Evolutionary conservation across 768 basidiomycete species (phyloP), one percentile per base, ranked within the genome.

Genomic region (Boletus subcaerulescens): DNA sequence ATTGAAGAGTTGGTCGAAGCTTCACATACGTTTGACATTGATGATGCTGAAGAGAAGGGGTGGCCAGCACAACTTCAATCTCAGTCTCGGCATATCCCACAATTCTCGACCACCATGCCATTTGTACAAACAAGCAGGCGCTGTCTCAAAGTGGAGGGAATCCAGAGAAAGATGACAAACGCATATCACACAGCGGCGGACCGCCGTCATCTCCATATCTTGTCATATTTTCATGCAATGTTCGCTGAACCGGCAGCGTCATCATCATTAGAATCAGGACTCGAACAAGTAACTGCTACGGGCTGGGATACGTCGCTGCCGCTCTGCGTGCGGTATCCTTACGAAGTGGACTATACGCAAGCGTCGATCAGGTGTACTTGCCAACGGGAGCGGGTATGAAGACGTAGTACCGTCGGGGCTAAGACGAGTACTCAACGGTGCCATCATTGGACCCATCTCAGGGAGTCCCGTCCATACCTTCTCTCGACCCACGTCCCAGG

Each of bases 381-480:
- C n/a, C n/a, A n/a, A 75, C 78, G 0, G 93, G 93, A 4, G 75
- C 87, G 9, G 92, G 89, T 75, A 77, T 11, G 93, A 96, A 61
- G 92, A 93, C 55, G 84, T 98, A 29, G 77, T 87, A 0, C 74
- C 77, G 6, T 75, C 79, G 2, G 93, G 98, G 64, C 66, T 96
- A 3, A 71, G 66, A 3, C 73, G 82, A 5, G 91, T 91, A 0
- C 74, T 98, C 35, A 93, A 92, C 54, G 89, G 89, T 0, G 83
- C 86, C 1, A 60, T 98, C 33, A 89, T 97, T 4, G 93, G 81
- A 0, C 78, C 98, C 12, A 78, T 94, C 9, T 73, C 73, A 17
- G 15, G 4, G 17, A 36, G 32, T 31, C 44, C 47, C 11, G 13
- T 52, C 18, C 46, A 33, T 43, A 24, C 14, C 9, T 6, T 15